Evolutionary conservation across 2,329 filamentous ascomycete genomes (phyloP), one percentile per base, ranked within the genome.

Genomic region (Graphiopsis chlorocephala): DNA sequence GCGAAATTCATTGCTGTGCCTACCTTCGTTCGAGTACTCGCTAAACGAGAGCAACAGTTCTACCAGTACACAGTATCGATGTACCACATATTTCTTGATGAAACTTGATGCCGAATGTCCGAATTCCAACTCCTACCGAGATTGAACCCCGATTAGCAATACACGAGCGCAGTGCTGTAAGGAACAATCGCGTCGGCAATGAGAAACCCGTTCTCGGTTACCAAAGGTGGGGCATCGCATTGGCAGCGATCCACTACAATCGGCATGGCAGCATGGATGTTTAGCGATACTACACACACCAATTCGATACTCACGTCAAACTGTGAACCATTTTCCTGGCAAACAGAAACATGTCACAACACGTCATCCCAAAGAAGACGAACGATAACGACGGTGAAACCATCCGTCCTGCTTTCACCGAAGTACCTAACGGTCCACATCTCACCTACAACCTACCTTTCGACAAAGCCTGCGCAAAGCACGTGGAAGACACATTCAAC

Each of bases 361-460:
- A n/a, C 23, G 10, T 58, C 20, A 20, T 38, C 4, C 53, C 53
- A 8, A 45, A 58, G 6, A 28, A 10, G 4, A 26, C 38, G 17
- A 35, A 35, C 23, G 25, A 23, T 15, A 28, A 38, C 31, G 55
- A 58, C n/a, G 55, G 55, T 14, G 55, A 58, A 15, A 45, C 11
- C 17, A 61, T 66, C 57, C 65, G 61, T 25, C 65, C 65, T 25
- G 66, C 67, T 7, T 70, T 67, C 56, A 62, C 66, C 23, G 64
- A 26, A 15, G 35, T 11, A 15, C 56, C 59, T 4, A 20, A 31
- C 10, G 67, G 75, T 11, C 81, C 82, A 1, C 71, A 77, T 23
- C 73, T 86, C 57, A 82, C 80, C 50, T 82, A 82, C 68, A 82
- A 82, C 29, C 68, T 82, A 2, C 76, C 79, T 2, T 85, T 83